A percentile compares a stretch with the other conserved stretches of the same genome.
Conservation (phyloP, 768 basidiomycete genomes). For the Xerocomellus dryophilus region DNA sequence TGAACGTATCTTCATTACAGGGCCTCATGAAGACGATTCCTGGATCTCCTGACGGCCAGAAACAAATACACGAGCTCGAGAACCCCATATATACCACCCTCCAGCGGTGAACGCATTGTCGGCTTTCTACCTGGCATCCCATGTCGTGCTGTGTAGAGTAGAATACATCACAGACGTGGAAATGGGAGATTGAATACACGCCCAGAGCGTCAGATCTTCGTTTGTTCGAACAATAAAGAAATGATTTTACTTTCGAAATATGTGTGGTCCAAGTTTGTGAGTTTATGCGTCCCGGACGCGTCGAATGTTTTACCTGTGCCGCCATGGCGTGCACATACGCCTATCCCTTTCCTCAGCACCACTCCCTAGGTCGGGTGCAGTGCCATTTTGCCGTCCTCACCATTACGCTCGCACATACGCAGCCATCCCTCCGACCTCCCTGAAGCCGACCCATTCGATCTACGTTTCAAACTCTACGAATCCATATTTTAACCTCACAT, state of each 20-base stretch:
- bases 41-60: conserved; percentile 76
- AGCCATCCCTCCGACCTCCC: conserved; percentile 11
- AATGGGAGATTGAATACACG: not conserved
- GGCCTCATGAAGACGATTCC: conserved; percentile 90
- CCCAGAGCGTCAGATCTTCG: too few relatives aligned
- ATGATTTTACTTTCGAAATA: not conserved
- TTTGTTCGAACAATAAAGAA: too few relatives aligned
- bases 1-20: conserved; percentile 39
- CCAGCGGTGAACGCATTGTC: conserved; percentile 61
- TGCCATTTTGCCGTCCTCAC: not conserved
- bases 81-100: conserved; percentile 78
- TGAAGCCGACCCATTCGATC: conserved; percentile 47
- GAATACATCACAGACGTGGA: conserved; percentile 1
- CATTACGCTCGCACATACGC: conserved; percentile 13
- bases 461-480: conserved; percentile 75
- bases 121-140: not conserved
- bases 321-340: conserved; percentile 31
- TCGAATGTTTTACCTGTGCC: conserved; percentile 30
- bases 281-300: not conserved
- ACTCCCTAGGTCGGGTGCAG: not conserved
- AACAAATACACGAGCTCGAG: conserved; percentile 85
- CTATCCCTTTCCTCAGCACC: not conserved
- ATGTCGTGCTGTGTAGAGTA: conserved; percentile 22
- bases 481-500: conserved; percentile 86
- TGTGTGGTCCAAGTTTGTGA: not conserved